Evolutionary conservation across 164 flowering plant genomes (phyloP), one percentile per base, ranked within the genome.

Genomic region (Cinnamomum chago): DNA sequence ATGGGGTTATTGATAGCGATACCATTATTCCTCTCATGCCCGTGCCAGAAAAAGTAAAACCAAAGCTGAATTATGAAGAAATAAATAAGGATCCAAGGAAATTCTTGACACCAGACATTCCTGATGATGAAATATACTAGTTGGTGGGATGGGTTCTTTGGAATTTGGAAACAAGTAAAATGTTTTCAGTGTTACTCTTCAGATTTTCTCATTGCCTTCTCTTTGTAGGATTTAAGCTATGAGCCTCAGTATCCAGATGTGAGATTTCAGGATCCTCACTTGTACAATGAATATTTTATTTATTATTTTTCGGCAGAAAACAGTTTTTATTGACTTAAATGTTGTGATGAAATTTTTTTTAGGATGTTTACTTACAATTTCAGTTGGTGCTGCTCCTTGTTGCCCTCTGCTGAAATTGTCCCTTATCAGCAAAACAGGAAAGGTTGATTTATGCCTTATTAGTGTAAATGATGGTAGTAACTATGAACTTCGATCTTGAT

Each of bases 51-150:
- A 87, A 51, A 78, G 93, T 92, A 71, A 90, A 85, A 72, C 55
- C 92, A 28, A 84, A 70, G 72, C 33, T 86, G 23, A 84, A 72
- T 74, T 87, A 81, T 58, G 83, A 81, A 72, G 89, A 90, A 79
- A 82, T 90, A 27, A 77, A 77, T 30, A 83, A 88, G 70, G 94
- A 90, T 76, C 92, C 92, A 13, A 81, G 60, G 72, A 95, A 90
- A 76, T 90, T 88, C 81, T 73, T 90, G 81, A 93, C 79, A 18
- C 99, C 97, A 14, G 95, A 93, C 17, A 85, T 92, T 73, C 95
- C 98, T 28, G 97, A 94, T 80, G 98, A 91, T 81, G 97, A 92
- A 83, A 90, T 91, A 81, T 90, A 86, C 82, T 92, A 89, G 86
- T 12, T 66, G 47, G 28, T 50, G 35, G 28, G 67, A 58, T 40